Base-by-base conservation (phyloP, 1,139 yeast species). In the Sugiyamaella xylanicola region DNA sequence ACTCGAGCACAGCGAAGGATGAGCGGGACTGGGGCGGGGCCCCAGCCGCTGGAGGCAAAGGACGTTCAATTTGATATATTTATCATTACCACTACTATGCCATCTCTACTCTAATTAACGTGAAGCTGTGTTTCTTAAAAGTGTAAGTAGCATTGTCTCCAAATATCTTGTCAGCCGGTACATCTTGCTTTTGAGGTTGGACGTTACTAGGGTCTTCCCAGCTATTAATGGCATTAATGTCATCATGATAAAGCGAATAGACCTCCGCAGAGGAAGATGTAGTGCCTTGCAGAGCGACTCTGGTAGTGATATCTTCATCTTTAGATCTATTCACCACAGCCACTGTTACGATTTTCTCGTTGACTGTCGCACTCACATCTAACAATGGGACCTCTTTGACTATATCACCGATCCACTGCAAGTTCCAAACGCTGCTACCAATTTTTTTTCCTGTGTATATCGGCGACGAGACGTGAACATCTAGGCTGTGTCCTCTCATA, bases 401-500 rank as follows among this genome's bases (percentile, higher is more conserved):
- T 11, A 56, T 43, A n/a, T 49, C 59, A n/a, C 68, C 67, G 41
- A 66, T 60, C 62, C 63, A 64, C 19, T 56, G 45, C 27, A 58
- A 54, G 27, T 58, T 57, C 41, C 62, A 60, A 32, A 41, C 46
- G 42, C 62, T 64, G 41, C 65, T 63, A 21, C 70, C 71, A 15
- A 69, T 62, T 15, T 42, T 32, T 2, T 54, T 57, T 2, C 73
- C 74, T 8, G 61, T 59, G 59, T 70, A 71, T 16, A 63, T 27
- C 0, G 72, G 65, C 4, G 69, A 55, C 27, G 62, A 64, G 27
- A 71, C 69, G 53, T 71, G 73, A 21, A 71, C 57, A 54, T 69
- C 63, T 51, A 71, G 57, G 16, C 70, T 57, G 29, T 67, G 54
- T 11, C 74, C 74, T 54, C 73, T 65, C 74, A 71, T 70, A 53